These are phyloP conservation scores for Apiospora arundinis DNA, from an alignment of 2,329 filamentous ascomycete genomes.

Conservation along the genomic window DNA sequence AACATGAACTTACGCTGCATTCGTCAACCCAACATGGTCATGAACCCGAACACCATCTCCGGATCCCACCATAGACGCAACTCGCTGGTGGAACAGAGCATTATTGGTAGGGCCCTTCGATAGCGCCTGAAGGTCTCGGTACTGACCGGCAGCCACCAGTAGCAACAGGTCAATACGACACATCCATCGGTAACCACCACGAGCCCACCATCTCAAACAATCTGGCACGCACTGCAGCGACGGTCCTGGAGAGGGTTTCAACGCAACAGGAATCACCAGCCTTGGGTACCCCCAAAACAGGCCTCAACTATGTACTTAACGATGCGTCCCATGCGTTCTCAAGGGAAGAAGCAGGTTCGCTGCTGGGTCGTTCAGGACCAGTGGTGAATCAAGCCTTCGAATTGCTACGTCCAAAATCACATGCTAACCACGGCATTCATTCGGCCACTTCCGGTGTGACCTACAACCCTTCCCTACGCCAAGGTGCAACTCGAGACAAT, in stretches of 20 bases:
- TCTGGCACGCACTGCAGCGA: not conserved
- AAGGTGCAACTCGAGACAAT: no score
- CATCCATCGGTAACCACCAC: no score
- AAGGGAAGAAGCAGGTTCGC: no score
- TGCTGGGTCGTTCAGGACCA: no score
- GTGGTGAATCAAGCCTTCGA: no score
- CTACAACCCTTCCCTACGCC: no score
- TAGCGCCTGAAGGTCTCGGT: not conserved
- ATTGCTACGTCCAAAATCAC: not conserved
- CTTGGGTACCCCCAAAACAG: not conserved
- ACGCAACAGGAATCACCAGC: not conserved
- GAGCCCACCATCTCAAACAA: no score
- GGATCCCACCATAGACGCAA: not conserved
- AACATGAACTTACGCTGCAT: no score
- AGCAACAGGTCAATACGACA: not conserved
- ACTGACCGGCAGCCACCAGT: not conserved
- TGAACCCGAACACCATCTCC: not conserved
- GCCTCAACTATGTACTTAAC: not conserved
- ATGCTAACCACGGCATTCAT: not conserved
- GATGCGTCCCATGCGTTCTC: not conserved
- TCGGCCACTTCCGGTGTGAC: no score
- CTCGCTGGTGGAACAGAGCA: not conserved
- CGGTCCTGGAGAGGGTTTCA: not conserved
- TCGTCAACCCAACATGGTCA: not conserved
- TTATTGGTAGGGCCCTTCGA: not conserved